These are phyloP conservation scores for Diplodia scrobiculata DNA, from an alignment of 2,329 filamentous ascomycete species.

Conservation along the genomic window DNA sequence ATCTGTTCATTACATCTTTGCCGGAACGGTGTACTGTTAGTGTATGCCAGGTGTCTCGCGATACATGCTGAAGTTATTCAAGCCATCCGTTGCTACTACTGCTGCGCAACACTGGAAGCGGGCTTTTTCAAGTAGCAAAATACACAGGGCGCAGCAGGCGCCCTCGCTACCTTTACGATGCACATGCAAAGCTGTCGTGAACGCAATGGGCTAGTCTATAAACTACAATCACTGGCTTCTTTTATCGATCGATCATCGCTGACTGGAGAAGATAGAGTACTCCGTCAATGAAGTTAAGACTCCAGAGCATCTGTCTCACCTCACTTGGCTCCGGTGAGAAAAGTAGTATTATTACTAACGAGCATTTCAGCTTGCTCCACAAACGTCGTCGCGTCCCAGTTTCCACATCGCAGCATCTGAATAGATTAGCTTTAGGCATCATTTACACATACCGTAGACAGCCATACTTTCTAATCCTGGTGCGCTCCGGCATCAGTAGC, in stretches of 20 bases:
- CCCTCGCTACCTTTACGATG: background rate
- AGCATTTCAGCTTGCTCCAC: too few species aligned
- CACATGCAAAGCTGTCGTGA: background rate
- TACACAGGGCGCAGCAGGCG: background rate
- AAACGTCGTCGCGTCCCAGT: too few species aligned
- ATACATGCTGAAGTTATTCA: too few species aligned
- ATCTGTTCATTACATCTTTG: too few species aligned
- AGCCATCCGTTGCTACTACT: background rate
- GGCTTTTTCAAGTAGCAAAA: background rate
- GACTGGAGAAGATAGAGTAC: too few species aligned
- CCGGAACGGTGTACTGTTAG: too few species aligned
- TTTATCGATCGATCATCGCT: too few species aligned
- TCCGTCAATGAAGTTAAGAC: too few species aligned
- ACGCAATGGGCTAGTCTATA: background rate
- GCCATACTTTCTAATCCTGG: background rate
- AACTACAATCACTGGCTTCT: background rate
- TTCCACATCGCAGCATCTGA: background rate
- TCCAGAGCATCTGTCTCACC: too few species aligned
- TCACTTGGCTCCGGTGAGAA: too few species aligned
- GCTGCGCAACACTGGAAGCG: background rate
- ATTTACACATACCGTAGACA: background rate
- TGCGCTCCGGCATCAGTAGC: background rate
- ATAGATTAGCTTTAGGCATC: background rate
- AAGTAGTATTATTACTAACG: too few species aligned
- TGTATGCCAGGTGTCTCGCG: too few species aligned